Base-by-base conservation (phyloP, 371 early-diverging fungal genomes). In the Mucor circinelloides region DNA sequence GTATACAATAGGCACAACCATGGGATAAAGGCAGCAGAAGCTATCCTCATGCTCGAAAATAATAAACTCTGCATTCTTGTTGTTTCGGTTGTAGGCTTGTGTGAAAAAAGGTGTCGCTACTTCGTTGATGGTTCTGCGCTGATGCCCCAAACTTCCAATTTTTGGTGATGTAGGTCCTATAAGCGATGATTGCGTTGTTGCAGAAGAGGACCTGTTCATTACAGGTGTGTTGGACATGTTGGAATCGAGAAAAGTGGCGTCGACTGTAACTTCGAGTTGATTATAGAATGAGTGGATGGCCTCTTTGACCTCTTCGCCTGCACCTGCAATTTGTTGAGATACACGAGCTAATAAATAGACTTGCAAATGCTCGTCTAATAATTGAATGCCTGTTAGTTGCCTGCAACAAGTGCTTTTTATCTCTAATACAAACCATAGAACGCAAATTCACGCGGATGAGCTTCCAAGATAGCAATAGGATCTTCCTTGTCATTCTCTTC, bases 211-310 rank as follows among this genome's bases (percentile, higher is more conserved):
- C 46, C 32, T 32, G 8, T 61, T 65, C 59, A 60, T 58, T n/a
- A 65, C 55, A 19, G 72, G 59, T 17, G 67, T 48, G 23, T n/a
- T 58, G 15, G 30, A 1, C 4, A 57, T n/a, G 15, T 50, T 23
- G 19, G 56, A 60, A 52, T 86, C 89, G 2, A 76, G 73, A 68
- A 85, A 81, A 6, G 86, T 80, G 0, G 88, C 86, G 63, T 88
- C 88, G 10, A 88, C 70, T 30, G 85, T 85, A n/a, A 88, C 82
- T 70, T 88, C 88, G 5, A 88, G 79, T 17, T 83, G 78, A 32
- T 81, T 74, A 48, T 79, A 88, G 58, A 88, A 85, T 1, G 76
- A 67, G 9, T 64, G 42, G 2, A 77, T 69, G 3, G 77, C 71
- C 27, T 75, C 69, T 8, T 58, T 61, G 4, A 77, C 78, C 61